Evolutionary conservation across 164 flowering plant species (phyloP), one percentile per base, ranked within the genome.

Genomic region (Dillenia suffruticosa): DNA sequence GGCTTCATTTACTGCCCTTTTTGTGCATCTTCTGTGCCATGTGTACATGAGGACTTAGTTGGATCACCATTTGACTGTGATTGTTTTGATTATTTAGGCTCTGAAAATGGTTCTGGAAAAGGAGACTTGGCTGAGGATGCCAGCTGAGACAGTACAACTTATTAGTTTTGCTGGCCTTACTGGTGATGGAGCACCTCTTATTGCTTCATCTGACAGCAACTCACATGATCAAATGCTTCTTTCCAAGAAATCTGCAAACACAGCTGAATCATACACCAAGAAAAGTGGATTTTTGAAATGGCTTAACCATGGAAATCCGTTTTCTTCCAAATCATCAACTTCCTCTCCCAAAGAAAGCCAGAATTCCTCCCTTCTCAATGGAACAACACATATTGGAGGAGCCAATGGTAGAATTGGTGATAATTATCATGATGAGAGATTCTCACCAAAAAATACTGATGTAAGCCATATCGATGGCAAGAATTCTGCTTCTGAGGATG

Each of bases 41-140:
- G 32, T 26, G 44, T n/a, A 19, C 44, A 10, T 22, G 32, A 56
- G 24, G 56, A 19, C 12, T 47, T 44, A 53, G 52, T 43, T 61
- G 59, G 51, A 61, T 65, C 32, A 26, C 32, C 32, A 55, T 24
- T 22, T 58, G 49, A 40, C 49, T 59, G 32, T 44, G 15, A 10
- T 58, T 17, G 13, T 59, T 64, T 43, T 69, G 12, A 54, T 45
- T 61, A 59, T 72, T 44, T 82, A 95, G 99, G 97, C 97, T 63
- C 75, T 95, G 46, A 88, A 83, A 72, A 87, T 95, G 99, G 98
- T 92, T 60, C 68, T 95, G 76, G 99, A 95, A 72, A 86, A 76
- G 89, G 98, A 95, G 64, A 80, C 61, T 58, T 95, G 99, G 99
- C 61, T 69, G 54, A 78, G 72, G 74, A 64, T 95, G 78, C 81